Evolutionary conservation across 495 filamentous ascomycete genomes (phyloP).

Genomic region (Tuber calosporum): DNA sequence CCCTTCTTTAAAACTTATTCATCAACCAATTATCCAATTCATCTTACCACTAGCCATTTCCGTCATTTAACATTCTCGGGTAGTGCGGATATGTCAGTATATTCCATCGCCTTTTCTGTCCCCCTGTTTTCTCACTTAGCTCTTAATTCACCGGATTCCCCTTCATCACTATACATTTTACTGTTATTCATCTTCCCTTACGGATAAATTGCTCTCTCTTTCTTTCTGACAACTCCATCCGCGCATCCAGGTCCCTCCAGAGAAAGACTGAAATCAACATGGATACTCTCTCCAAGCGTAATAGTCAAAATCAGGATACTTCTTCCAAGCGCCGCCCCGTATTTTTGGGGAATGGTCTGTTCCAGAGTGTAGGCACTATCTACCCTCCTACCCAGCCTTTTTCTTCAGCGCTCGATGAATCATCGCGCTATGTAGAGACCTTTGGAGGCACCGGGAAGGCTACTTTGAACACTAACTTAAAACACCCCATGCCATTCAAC

Average conservation of each 20-base stretch:
- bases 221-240: background rate
- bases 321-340: background rate
- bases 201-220: background rate
- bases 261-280: background rate
- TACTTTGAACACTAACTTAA: background rate
- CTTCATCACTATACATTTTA: background rate
- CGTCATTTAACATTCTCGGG: background rate
- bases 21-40: background rate
- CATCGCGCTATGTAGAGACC: background rate
- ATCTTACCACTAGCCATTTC: background rate
- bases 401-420: background rate
- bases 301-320: background rate
- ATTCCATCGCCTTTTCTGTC: background rate
- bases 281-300: background rate
- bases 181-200: background rate
- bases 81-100: background rate
- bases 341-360: fast-evolving
- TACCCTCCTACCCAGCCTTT: background rate
- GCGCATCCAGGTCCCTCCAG: background rate
- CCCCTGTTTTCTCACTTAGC: background rate
- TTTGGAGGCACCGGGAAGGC: background rate
- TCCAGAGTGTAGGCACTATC: background rate
- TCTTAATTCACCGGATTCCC: background rate
- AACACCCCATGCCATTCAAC: background rate
- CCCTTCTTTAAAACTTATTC: background rate